Base-by-base conservation (phyloP, 257 asterid species). In the Nicotiana undulata region DNA sequence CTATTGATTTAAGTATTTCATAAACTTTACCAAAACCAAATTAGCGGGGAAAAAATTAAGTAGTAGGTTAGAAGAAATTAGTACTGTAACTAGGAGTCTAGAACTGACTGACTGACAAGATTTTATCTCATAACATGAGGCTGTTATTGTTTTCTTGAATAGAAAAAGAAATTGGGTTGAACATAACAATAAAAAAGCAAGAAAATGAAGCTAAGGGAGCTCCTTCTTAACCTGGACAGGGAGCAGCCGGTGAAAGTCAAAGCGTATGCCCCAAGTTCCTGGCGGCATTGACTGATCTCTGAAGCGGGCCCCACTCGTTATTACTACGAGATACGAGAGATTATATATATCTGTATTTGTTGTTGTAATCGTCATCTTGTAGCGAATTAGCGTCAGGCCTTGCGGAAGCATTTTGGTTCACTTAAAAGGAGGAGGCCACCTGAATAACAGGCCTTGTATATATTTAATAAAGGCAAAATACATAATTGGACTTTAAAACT, bases 201-300 rank as follows among this genome's bases (percentile, higher is more conserved):
- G 70, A 63, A 63, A 63, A 63, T 28, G 16, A 29, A 37, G 10
- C 46, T 6, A 37, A 28, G 44, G 11, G 61, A 55, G 24, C 22
- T 37, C 44, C 44, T 37, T 40, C 11, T 0, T 40, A 40, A 70
- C 60, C 77, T 70, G 77, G 34, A 70, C 15, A 15, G 59, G 77
- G 59, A 22, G 77, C 37, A 20, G 53, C 77, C 77, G 77, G 77
- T 70, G 37, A 44, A 37, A 70, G 37, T 2, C 6, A 70, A 70
- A 70, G 59, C 77, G 77, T 44, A 70, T 20, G 59, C 37, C 77
- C 77, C 77, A 70, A 70, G 77, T 70, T 70, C 77, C 59, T 70
- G 77, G 77, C 77, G 77, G 59, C 77, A 46, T 70, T 70, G 77
- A 70, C 77, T 70, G 59, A 20, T 46, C 20, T 20, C 13, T 68